These are phyloP conservation scores for Calendula officinalis DNA, from an alignment of 129 eudicot species.

Conservation along the genomic window DNA sequence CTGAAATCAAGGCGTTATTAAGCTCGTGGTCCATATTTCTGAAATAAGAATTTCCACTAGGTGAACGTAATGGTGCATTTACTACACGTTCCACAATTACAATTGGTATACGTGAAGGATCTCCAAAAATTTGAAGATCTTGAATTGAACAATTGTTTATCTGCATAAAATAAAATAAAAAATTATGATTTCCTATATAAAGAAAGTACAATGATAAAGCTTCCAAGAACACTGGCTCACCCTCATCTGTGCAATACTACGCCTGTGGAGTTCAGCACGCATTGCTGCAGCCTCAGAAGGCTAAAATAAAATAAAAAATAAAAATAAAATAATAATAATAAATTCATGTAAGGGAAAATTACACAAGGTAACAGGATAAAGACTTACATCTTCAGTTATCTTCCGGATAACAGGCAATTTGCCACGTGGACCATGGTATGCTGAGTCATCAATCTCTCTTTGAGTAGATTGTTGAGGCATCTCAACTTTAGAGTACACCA, in stretches of 20 bases:
- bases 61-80: conserved; percentile 63
- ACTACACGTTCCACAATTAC: conserved; percentile 72
- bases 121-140: conserved; percentile 78
- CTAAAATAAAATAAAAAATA: conserved; percentile 36
- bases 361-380: not conserved
- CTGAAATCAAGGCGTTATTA: conserved; percentile 34
- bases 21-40: conserved; percentile 40
- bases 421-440: conserved; percentile 49
- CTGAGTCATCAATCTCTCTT: conserved; percentile 58
- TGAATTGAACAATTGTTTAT: conserved; percentile 74
- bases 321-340: not conserved
- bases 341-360: not conserved
- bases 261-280: conserved; percentile 97
- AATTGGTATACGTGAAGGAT: conserved; percentile 72
- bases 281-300: conserved; percentile 92
- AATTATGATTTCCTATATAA: not conserved
- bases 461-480: conserved; percentile 83
- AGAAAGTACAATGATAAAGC: conserved; percentile 18
- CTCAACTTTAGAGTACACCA: conserved; percentile 92
- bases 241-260: conserved; percentile 99
- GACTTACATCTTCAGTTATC: conserved; percentile 77
- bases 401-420: conserved; percentile 59
- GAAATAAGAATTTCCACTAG: conserved; percentile 58
- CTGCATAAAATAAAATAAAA: conserved; percentile 38
- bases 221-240: conserved; percentile 41